Evolutionary conservation across 306 rosid species (phyloP), one percentile per base, ranked within the genome.

Genomic region (Echinosophora koreensis): DNA sequence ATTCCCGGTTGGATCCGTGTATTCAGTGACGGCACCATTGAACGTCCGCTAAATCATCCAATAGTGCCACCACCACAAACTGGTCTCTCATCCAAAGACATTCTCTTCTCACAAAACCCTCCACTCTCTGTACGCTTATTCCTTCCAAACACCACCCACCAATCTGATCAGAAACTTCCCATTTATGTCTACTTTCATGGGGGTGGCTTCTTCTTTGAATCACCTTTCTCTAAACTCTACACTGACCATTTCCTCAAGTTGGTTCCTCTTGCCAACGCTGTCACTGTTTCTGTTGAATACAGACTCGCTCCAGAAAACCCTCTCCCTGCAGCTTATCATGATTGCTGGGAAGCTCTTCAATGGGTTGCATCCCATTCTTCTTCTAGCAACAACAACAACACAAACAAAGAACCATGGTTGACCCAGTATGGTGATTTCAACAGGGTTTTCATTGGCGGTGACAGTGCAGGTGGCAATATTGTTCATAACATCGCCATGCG

Each of bases 381-480:
- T 0, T 2, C 49, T 38, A 58, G 44, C 0, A 17, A 66, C 17
- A 47, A 13, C 13, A 42, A 16, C 16, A 10, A 11, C 13, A 22
- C 71, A 4, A 13, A 14, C 15, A 22, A 66, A 4, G 87, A 88
- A 69, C 78, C 88, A 1, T 83, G 92, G 89, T 28, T 86, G 51
- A 56, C 32, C 0, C 13, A 69, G 0, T 72, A 76, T 3, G 88
- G 82, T 12, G 85, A 84, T 41, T 67, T 49, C 34, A 44, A 41
- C 18, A 52, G 78, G n/a, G 38, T 88, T n/a, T 86, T 59, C 69
- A 34, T 86, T 0, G 88, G 86, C 0, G 89, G 89, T 2, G 92
- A 88, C 1, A 86, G 88, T 66, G 82, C 88, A 4, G 88, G 89
- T 34, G 88, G 78, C 37, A 88, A 86, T 57, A 81, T 83, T 9